These are phyloP conservation scores for Aspergillus fijiensis DNA, from an alignment of 2,329 filamentous ascomycete species.

Conservation along the genomic window DNA sequence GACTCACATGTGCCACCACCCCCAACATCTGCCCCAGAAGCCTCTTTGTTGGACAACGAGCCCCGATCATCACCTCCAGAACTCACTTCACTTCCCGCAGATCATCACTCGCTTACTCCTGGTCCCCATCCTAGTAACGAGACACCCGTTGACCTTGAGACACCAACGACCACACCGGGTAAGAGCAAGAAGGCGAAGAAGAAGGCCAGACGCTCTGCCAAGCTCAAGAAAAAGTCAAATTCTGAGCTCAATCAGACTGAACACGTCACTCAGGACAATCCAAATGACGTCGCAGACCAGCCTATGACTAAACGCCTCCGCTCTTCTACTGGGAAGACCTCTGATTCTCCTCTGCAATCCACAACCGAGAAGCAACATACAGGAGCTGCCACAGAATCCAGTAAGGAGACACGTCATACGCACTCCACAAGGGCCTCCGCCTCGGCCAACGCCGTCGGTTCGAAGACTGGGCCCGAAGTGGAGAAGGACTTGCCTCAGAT, in stretches of 20 bases:
- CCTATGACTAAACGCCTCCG: constrained; percentile 21
- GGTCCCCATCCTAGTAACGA: constrained; percentile 15
- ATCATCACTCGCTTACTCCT: constrained; percentile 24
- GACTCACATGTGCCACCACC: constrained; percentile 36
- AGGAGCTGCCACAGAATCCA: constrained; percentile 7
- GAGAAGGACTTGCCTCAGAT: not conserved
- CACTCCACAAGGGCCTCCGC: not conserved
- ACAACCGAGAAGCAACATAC: not conserved
- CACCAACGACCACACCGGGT: not conserved
- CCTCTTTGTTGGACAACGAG: constrained; percentile 25
- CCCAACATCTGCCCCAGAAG: constrained; percentile 29
- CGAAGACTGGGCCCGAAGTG: not conserved
- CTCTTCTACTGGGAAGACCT: constrained; percentile 24
- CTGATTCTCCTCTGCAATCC: constrained; percentile 7
- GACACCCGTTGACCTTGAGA: not conserved
- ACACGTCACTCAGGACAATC: not conserved
- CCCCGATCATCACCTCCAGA: constrained; percentile 40
- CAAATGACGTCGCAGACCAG: not conserved
- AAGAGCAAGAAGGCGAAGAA: constrained; percentile 17
- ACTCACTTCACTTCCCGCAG: constrained; percentile 36
- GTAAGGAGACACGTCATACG: not conserved
- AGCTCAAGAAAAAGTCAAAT: constrained; percentile 6
- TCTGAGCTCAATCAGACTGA: not conserved
- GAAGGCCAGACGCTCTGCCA: constrained; percentile 14
- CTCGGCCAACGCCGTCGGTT: not conserved